A percentile compares a stretch with the other conserved stretches of the same genome.
Conservation (phyloP, 1,139 yeast genomes). For the Geotrichum carabidarum region DNA sequence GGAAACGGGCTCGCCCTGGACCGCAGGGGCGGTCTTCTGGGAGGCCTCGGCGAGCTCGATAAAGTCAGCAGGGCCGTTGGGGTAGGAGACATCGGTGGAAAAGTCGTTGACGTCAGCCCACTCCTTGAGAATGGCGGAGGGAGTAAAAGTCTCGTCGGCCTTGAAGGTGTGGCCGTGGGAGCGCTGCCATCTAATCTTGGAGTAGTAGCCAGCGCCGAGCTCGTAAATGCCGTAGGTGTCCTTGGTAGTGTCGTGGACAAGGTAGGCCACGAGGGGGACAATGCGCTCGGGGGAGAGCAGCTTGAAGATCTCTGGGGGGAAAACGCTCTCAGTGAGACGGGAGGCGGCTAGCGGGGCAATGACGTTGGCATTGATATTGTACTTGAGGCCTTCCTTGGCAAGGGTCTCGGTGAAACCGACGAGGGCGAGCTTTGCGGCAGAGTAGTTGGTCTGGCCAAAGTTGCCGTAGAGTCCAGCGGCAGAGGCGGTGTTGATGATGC, state of each 20-base stretch:
- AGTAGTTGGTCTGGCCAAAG: constrained; percentile 94
- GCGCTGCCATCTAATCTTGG: constrained; percentile 94
- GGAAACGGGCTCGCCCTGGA: constrained; percentile 55
- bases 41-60: constrained; percentile 36
- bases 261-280: constrained; percentile 80
- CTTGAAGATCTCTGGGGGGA: constrained; percentile 81
- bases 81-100: constrained; percentile 57
- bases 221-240: constrained; percentile 76
- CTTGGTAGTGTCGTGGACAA: constrained; percentile 59
- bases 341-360: constrained; percentile 95
- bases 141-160: constrained; percentile 72
- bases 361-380: constrained; percentile 77
- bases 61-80: constrained; percentile 45
- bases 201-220: constrained; percentile 90
- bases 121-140: constrained; percentile 73
- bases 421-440: constrained; percentile 87
- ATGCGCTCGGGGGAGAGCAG: constrained; percentile 81
- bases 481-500: constrained; percentile 86
- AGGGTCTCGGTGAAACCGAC: constrained; percentile 91
- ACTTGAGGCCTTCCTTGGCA: constrained; percentile 86
- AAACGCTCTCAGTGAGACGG: constrained; percentile 87
- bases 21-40: constrained; percentile 40
- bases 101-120: constrained; percentile 64
- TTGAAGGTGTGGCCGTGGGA: constrained; percentile 80
- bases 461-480: constrained; percentile 97